Evolutionary conservation across 441 rosid species (phyloP).

Genomic region (Croton setiger): DNA sequence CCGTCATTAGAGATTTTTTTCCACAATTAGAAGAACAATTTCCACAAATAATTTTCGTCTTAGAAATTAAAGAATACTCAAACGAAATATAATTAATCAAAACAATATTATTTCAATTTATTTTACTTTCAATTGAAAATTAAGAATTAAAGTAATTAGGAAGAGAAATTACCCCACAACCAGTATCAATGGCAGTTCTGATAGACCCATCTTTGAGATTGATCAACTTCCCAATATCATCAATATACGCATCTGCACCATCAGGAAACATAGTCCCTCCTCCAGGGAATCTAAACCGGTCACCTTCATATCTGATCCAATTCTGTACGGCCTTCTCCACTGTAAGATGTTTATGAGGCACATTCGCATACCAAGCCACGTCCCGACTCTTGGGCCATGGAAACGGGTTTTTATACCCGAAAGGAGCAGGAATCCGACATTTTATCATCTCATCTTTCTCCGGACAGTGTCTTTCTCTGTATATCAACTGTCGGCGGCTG

Average conservation of each 20-base stretch:
- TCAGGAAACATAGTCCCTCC: constrained; percentile 94
- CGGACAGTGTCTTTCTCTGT: constrained; percentile 88
- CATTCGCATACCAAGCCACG: constrained; percentile 71
- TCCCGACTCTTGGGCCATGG: constrained; percentile 74
- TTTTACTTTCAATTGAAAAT: too few species aligned
- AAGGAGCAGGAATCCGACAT: constrained; percentile 78
- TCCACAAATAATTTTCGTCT: too few species aligned
- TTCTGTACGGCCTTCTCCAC: constrained; percentile 88
- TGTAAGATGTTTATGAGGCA: constrained; percentile 84
- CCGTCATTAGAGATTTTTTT: too few species aligned
- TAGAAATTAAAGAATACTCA: too few species aligned
- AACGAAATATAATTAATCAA: too few species aligned
- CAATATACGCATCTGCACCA: constrained; percentile 78
- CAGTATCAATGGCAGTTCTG: constrained; percentile 84
- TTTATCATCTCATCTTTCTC: constrained; percentile 40
- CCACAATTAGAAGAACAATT: too few species aligned
- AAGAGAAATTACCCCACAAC: constrained; percentile 62
- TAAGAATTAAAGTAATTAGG: not conserved
- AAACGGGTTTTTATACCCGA: constrained; percentile 69
- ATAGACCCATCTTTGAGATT: constrained; percentile 67
- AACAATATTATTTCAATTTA: too few species aligned
- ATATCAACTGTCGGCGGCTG: constrained; percentile 39
- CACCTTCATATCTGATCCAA: constrained; percentile 71
- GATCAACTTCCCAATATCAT: constrained; percentile 60
- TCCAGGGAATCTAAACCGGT: constrained; percentile 74